Percentiles rank a stretch among this genome's conserved stretches.
Evolutionary conservation across 306 rosid genomes (phyloP).

Genomic region (Trifolium repens): DNA sequence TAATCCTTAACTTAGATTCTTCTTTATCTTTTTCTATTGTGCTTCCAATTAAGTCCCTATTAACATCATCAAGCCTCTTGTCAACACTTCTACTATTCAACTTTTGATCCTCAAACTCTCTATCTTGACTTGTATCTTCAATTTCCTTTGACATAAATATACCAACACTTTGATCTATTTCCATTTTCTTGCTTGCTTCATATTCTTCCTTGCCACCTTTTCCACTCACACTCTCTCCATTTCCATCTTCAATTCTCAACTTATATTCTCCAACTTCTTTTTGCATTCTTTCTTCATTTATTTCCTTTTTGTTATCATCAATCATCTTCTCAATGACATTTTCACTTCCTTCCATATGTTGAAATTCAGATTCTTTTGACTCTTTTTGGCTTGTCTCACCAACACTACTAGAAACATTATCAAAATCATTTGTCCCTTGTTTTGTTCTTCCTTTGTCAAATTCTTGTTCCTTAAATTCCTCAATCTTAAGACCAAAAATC

Average conservation of each 20-base stretch:
- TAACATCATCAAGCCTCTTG: constrained; percentile 2
- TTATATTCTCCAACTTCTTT: constrained; percentile 26
- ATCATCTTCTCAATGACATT: neutral
- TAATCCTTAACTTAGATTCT: constrained; percentile 16
- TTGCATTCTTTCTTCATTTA: neutral
- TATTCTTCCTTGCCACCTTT: neutral
- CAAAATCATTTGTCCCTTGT: constrained; percentile 18
- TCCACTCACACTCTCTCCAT: neutral
- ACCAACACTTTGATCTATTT: constrained; percentile 16
- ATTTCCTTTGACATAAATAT: neutral
- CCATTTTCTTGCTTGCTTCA: constrained; percentile 16
- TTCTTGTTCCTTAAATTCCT: constrained; percentile 62
- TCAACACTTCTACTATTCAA: neutral
- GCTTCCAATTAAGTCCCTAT: neutral
- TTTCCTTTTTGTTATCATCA: constrained; percentile 1
- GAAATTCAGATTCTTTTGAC: constrained; percentile 6
- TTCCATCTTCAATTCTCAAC: constrained; percentile 21
- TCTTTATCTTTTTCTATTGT: neutral
- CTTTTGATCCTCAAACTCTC: constrained; percentile 5
- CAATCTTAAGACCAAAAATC: constrained; percentile 50
- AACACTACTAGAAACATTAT: constrained; percentile 15
- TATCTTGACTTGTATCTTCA: constrained; percentile 28
- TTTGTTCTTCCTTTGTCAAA: constrained; percentile 29
- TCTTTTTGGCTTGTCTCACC: constrained; percentile 42
- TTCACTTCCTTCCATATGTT: constrained; percentile 9